Evolutionary conservation across 148 eudicot species (phyloP).

Genomic region (Camellia sinensis): DNA sequence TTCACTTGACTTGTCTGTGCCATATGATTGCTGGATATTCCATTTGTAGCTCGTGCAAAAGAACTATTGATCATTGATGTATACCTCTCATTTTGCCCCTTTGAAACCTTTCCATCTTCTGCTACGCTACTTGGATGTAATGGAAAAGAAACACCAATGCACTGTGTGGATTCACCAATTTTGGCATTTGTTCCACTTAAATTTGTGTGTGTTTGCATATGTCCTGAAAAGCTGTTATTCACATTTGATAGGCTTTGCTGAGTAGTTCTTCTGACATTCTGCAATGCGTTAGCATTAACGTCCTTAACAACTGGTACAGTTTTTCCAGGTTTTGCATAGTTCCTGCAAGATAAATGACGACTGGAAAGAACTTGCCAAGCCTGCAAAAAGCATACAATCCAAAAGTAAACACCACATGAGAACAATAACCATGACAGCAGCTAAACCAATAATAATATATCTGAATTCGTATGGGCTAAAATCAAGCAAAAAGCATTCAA

Average conservation of each 20-base stretch:
- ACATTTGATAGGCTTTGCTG: constrained; percentile 27
- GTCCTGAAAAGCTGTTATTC: constrained; percentile 28
- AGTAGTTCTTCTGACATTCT: constrained; percentile 29
- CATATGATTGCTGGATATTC: constrained; percentile 32
- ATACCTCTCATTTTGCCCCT: constrained; percentile 29
- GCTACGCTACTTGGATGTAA: constrained; percentile 19
- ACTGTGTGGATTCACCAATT: constrained; percentile 25
- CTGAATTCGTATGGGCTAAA: neutral
- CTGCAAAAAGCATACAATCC: constrained; percentile 42
- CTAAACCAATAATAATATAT: neutral
- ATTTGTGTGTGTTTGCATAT: constrained; percentile 31
- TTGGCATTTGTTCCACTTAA: constrained; percentile 29
- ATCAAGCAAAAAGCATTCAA: neutral
- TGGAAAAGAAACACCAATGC: constrained; percentile 23
- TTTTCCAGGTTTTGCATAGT: constrained; percentile 68
- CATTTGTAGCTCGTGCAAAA: constrained; percentile 24
- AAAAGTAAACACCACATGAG: constrained; percentile 8
- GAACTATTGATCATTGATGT: constrained; percentile 24
- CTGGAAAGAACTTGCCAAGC: constrained; percentile 79
- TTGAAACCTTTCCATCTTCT: constrained; percentile 32
- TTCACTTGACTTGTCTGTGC: constrained; percentile 26
- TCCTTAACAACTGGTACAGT: constrained; percentile 45
- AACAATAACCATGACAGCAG: neutral
- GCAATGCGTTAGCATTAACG: constrained; percentile 24
- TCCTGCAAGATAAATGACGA: constrained; percentile 58